These are phyloP conservation scores for Chlamydomonas reinhardtii DNA, from an alignment of 163 green algal genomes.

Conservation along the genomic window DNA sequence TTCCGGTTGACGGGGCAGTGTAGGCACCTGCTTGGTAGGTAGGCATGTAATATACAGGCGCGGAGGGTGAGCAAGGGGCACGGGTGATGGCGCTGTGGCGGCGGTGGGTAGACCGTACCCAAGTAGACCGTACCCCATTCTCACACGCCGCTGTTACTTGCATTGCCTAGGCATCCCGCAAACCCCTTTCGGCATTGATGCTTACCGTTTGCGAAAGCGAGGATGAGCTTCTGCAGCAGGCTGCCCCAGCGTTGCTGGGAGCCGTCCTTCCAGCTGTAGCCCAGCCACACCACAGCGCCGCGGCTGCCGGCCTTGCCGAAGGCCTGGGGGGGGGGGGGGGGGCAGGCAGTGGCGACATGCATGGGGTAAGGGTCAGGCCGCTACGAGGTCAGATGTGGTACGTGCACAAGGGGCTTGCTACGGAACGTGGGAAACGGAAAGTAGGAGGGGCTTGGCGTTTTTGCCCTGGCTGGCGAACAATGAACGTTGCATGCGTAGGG, in stretches of 20 bases:
- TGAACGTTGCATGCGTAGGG: too few relatives aligned
- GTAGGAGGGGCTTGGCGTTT: too few relatives aligned
- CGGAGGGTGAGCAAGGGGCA: neutral
- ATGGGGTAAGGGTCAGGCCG: neutral
- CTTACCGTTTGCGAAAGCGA: neutral
- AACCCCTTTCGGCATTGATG: too few relatives aligned
- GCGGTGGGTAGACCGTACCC: too few relatives aligned
- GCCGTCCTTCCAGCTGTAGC: conserved; percentile 44
- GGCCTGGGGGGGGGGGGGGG: neutral
- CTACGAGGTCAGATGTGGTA: neutral
- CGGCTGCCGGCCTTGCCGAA: conserved; percentile 11
- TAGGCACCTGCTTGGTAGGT: neutral
- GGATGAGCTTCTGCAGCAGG: conserved; percentile 29
- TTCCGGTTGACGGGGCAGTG: neutral
- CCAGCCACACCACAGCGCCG: conserved; percentile 39
- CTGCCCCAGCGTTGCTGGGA: conserved; percentile 9
- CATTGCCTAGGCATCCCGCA: neutral
- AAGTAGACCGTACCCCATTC: too few relatives aligned
- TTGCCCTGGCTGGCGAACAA: too few relatives aligned
- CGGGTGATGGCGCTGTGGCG: too few relatives aligned
- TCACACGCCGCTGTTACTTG: too few relatives aligned
- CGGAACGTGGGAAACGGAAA: too few relatives aligned
- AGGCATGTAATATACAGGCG: neutral
- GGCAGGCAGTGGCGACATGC: neutral
- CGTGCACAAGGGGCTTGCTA: too few relatives aligned